Percentiles rank a stretch among this genome's conserved stretches.
Conservation (phyloP, 495 filamentous ascomycete species). For the Chaetomidium leptoderma region DNA sequence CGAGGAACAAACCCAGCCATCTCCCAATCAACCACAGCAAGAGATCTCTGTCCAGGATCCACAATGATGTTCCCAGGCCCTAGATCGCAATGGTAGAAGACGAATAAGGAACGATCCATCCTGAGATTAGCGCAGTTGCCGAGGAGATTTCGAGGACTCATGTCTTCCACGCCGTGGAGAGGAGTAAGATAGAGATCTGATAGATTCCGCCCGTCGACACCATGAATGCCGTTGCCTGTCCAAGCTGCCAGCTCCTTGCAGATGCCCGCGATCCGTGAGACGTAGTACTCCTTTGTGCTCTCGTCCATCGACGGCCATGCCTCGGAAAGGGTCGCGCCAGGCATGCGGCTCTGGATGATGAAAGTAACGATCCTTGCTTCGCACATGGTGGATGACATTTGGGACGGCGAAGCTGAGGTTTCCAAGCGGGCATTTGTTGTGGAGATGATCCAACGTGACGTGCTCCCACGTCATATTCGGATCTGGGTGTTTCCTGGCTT, state of each 20-base stretch:
- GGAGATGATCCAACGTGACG: conserved; percentile 14
- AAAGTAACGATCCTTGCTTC: conserved; percentile 12
- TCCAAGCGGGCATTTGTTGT: conserved; percentile 16
- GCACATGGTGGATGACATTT: conserved; percentile 6
- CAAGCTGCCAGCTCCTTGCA: conserved; percentile 1
- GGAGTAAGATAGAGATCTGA: conserved; percentile 9
- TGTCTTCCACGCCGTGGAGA: conserved; percentile 9
- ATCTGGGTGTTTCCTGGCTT: conserved; percentile 10
- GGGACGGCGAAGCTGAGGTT: conserved; percentile 8
- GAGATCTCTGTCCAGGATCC: background rate
- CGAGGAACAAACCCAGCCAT: conserved; percentile 17
- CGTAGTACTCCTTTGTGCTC: conserved; percentile 12
- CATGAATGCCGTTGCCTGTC: conserved; percentile 5
- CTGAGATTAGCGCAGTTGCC: background rate
- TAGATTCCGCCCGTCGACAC: conserved; percentile 1
- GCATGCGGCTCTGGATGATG: conserved; percentile 13
- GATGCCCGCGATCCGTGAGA: conserved; percentile 8
- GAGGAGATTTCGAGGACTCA: conserved; percentile 3
- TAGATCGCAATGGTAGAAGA: conserved; percentile 11
- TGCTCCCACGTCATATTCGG: conserved; percentile 16
- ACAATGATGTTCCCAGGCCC: background rate
- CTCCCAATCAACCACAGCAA: conserved; percentile 8
- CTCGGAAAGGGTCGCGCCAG: conserved; percentile 11
- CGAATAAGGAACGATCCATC: conserved; percentile 3
- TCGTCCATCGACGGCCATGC: conserved; percentile 13